These are phyloP conservation scores for Sarcodon aspratus DNA, from an alignment of 768 basidiomycete genomes.

Conservation along the genomic window DNA sequence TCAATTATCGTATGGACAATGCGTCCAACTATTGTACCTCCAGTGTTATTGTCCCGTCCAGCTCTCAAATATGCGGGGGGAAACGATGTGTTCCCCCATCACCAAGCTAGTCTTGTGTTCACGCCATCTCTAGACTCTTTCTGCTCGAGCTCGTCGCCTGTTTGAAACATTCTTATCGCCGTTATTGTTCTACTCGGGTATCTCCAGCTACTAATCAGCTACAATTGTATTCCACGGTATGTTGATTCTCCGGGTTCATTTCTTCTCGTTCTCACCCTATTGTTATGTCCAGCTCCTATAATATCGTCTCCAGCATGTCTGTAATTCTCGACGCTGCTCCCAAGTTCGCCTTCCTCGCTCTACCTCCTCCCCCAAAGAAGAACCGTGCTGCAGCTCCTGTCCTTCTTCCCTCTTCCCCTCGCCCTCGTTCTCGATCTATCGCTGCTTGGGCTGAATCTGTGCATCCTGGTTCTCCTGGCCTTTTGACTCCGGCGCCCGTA, in stretches of 20 bases:
- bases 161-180: no score
- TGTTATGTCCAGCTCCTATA: neutral
- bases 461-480: conserved; percentile 55
- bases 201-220: no score
- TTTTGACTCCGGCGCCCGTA: conserved; percentile 19
- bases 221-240: no score
- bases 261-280: neutral
- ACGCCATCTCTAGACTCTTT: neutral
- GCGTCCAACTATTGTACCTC: neutral
- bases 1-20: neutral
- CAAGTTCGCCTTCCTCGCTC: neutral
- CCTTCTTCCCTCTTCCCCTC: neutral
- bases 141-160: neutral
- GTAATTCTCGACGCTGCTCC: neutral
- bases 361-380: neutral
- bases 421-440: conserved; percentile 27
- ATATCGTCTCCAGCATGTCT: neutral
- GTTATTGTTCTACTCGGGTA: no score
- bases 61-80: neutral
- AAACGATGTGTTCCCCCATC: neutral
- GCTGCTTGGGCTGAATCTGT: conserved; percentile 53
- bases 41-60: neutral
- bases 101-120: neutral
- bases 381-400: neutral
- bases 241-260: neutral